Percentiles rank a stretch among this genome's conserved stretches.
Conservation (phyloP, 345 rosid genomes). For the Acer negundo region DNA sequence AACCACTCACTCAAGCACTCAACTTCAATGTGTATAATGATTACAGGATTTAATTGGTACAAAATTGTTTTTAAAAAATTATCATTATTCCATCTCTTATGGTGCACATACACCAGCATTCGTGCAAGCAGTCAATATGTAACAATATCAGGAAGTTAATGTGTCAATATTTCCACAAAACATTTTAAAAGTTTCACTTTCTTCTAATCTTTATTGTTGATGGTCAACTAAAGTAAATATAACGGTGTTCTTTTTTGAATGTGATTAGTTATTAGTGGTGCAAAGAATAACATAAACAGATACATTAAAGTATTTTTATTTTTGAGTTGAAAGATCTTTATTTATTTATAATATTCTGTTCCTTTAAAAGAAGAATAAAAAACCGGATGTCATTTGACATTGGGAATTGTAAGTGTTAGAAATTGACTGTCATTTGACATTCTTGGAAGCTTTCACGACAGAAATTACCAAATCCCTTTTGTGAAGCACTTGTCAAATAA, state of each 20-base stretch:
- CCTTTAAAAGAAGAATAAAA: not conserved
- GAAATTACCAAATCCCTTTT: not conserved
- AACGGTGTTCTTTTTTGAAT: not conserved
- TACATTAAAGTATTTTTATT: no score
- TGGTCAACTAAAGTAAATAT: not conserved
- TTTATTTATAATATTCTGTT: not conserved
- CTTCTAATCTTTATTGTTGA: not conserved
- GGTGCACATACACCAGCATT: not conserved
- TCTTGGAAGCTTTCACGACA: not conserved
- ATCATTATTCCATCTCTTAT: not conserved
- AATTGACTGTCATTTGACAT: not conserved
- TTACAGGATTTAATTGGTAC: not conserved
- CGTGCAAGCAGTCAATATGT: not conserved
- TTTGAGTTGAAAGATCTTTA: no score
- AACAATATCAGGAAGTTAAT: no score
- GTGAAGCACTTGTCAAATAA: not conserved
- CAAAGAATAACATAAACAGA: not conserved
- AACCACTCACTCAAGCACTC: not conserved
- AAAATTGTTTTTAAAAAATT: not conserved
- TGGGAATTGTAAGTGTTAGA: not conserved
- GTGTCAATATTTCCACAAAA: no score
- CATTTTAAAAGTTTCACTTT: not conserved
- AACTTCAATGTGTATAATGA: not conserved
- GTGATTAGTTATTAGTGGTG: not conserved
- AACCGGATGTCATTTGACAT: no score